These are phyloP conservation scores for Ceratobasidium theobromae DNA, from an alignment of 1,284 basidiomycete species.

Conservation along the genomic window DNA sequence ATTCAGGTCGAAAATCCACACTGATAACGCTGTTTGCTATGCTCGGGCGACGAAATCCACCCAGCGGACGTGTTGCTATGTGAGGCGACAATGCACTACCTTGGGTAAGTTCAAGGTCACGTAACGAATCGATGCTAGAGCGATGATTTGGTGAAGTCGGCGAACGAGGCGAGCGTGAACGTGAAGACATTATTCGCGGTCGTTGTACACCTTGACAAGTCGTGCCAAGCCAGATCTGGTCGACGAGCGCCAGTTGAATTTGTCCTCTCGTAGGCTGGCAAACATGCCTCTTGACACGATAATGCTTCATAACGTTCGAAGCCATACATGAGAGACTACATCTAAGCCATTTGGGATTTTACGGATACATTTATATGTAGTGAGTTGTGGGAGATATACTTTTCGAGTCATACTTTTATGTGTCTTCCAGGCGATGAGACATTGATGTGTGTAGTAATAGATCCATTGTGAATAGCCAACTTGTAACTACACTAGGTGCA, in stretches of 20 bases:
- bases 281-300: too few species aligned
- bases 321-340: too few species aligned
- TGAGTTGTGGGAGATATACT: too few species aligned
- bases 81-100: conserved; percentile 44
- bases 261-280: too few species aligned
- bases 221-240: background rate
- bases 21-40: conserved; percentile 47
- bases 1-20: conserved; percentile 75
- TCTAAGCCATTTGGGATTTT: too few species aligned
- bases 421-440: too few species aligned
- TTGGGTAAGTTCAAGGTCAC: conserved; percentile 73
- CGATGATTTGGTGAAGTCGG: conserved; percentile 49
- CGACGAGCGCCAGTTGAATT: background rate
- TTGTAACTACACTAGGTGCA: too few species aligned
- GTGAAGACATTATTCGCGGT: conserved; percentile 29
- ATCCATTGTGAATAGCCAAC: too few species aligned
- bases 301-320: too few species aligned
- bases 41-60: conserved; percentile 45
- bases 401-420: too few species aligned
- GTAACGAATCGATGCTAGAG: conserved; percentile 65
- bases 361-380: too few species aligned
- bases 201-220: background rate
- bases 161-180: conserved; percentile 36
- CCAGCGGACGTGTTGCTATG: conserved; percentile 11
- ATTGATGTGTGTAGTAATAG: too few species aligned